Evolutionary conservation across 495 filamentous ascomycete species (phyloP).

Genomic region (Penicillium robsamsonii): DNA sequence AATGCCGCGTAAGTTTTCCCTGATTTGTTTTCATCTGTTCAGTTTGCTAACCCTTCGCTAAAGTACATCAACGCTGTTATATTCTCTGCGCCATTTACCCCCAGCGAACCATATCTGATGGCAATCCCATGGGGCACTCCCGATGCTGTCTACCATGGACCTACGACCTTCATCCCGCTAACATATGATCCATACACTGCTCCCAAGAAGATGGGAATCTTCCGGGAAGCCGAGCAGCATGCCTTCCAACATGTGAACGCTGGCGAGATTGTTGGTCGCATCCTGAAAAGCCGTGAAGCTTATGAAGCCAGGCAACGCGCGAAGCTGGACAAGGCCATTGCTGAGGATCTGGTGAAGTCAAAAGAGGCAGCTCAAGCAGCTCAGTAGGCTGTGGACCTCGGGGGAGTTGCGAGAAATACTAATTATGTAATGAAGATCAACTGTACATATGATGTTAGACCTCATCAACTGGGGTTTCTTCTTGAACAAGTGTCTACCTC

Average conservation of each 20-base stretch:
- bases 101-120: constrained; percentile 70
- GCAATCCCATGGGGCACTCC: constrained; percentile 73
- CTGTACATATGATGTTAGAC: constrained; percentile 19
- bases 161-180: constrained; percentile 84
- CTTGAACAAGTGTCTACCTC: background rate
- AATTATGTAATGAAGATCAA: constrained; percentile 15
- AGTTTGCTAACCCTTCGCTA: constrained; percentile 21
- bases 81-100: constrained; percentile 85
- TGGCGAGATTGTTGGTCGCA: constrained; percentile 84
- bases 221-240: constrained; percentile 68
- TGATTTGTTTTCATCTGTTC: background rate
- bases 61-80: constrained; percentile 85
- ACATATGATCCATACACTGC: constrained; percentile 83
- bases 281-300: constrained; percentile 74
- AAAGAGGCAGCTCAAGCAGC: constrained; percentile 26
- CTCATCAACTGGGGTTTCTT: constrained; percentile 20
- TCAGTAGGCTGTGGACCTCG: constrained; percentile 10
- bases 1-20: constrained; percentile 71
- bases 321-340: constrained; percentile 78
- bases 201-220: constrained; percentile 76
- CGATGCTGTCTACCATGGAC: constrained; percentile 88
- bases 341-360: constrained; percentile 55
- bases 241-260: constrained; percentile 86
- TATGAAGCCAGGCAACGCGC: constrained; percentile 88
- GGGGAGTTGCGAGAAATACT: background rate